Conservation (phyloP, 352 stramenopile genomes). For the Pelagophyceae sp. region DNA sequence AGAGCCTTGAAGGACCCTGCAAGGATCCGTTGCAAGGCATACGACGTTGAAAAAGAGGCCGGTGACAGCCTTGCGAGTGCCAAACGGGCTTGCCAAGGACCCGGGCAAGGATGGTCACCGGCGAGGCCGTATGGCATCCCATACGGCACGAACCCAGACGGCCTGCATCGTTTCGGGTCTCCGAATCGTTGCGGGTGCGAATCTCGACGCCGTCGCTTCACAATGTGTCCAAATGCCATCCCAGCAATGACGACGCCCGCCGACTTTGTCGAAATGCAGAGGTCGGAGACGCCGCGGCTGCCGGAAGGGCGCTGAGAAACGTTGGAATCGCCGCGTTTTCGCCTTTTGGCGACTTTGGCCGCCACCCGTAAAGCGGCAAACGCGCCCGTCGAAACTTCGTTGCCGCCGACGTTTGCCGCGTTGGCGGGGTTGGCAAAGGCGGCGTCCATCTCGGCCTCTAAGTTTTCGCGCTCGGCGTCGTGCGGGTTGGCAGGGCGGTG, state of each 20-base stretch:
- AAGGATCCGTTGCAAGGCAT: too few species aligned
- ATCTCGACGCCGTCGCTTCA: background rate
- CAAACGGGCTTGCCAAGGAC: too few species aligned
- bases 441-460: background rate
- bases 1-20: too few species aligned
- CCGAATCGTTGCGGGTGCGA: background rate
- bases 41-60: too few species aligned
- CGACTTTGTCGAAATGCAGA: background rate
- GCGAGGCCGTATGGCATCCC: too few species aligned
- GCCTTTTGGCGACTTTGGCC: too few species aligned
- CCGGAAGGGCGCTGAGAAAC: background rate
- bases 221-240: background rate
- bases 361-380: too few species aligned
- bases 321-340: background rate
- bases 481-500: background rate
- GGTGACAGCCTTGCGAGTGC: too few species aligned
- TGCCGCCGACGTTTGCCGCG: constrained; percentile 1
- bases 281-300: background rate
- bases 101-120: too few species aligned
- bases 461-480: background rate
- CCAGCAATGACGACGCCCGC: background rate
- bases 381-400: too few species aligned
- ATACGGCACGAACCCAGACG: too few species aligned
- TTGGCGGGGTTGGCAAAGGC: background rate
- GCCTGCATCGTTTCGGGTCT: too few species aligned